Evolutionary conservation across 148 eudicot genomes (phyloP).

Genomic region (Rhododendron molle): DNA sequence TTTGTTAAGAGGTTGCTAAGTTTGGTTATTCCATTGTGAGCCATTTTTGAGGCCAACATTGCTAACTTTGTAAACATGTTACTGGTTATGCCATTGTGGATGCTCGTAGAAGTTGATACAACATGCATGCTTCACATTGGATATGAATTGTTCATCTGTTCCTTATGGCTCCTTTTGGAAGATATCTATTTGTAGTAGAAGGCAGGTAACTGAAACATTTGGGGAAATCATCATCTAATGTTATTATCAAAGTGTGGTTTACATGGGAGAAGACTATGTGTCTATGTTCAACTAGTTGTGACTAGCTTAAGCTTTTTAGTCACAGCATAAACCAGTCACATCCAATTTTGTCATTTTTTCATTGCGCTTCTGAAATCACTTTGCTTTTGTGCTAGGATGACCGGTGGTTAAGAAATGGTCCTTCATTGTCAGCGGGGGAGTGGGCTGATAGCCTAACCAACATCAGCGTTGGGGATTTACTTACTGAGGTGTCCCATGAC

Average conservation of each 20-base stretch:
- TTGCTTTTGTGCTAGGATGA: slow-evolving; percentile 34
- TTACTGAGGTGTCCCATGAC: slow-evolving; percentile 42
- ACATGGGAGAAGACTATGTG: background rate
- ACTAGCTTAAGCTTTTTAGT: background rate
- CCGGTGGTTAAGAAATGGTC: slow-evolving; percentile 25
- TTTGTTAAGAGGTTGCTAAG: too few species aligned
- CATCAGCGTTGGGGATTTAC: slow-evolving; percentile 64
- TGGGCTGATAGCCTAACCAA: slow-evolving; percentile 95
- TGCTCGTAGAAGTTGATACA: background rate
- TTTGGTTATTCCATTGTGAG: too few species aligned
- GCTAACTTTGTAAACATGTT: too few species aligned
- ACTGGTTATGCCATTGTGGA: too few species aligned
- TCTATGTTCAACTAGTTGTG: background rate
- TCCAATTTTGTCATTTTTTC: slow-evolving; percentile 1
- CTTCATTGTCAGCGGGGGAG: slow-evolving; percentile 44
- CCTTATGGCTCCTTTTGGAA: background rate
- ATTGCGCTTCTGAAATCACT: slow-evolving; percentile 2
- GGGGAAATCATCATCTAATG: background rate
- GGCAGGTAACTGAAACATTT: background rate
- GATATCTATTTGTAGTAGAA: background rate
- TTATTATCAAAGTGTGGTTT: background rate
- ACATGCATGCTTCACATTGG: background rate
- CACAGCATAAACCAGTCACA: background rate
- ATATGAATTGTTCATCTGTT: slow-evolving; percentile 2
- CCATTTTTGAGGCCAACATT: too few species aligned